These are phyloP conservation scores for Simmondsia chinensis DNA, from an alignment of 148 eudicot genomes.

Conservation along the genomic window DNA sequence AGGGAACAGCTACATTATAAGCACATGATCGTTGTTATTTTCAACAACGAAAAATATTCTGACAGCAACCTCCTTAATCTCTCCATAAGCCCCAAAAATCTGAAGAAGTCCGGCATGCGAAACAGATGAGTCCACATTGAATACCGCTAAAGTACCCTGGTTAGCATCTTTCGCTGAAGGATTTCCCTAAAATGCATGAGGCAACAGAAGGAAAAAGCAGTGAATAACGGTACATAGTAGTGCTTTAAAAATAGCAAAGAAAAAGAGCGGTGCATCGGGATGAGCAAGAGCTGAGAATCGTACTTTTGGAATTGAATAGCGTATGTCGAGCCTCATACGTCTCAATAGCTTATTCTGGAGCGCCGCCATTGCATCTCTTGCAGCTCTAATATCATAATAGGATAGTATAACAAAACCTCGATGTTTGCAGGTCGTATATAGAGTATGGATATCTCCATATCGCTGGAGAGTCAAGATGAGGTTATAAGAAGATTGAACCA, in stretches of 20 bases:
- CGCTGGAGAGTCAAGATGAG: constrained; percentile 30
- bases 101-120: constrained; percentile 48
- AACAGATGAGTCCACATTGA: constrained; percentile 53
- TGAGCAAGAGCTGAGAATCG: not conserved
- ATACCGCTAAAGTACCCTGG: constrained; percentile 51
- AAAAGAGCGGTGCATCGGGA: constrained; percentile 6
- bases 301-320: constrained; percentile 75
- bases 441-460: constrained; percentile 70
- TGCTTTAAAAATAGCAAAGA: no score
- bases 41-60: not conserved
- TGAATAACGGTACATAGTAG: not conserved
- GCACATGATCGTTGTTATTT: not conserved
- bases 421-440: constrained; percentile 74
- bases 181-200: constrained; percentile 32
- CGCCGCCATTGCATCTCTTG: constrained; percentile 61
- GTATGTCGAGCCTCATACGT: constrained; percentile 70
- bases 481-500: not conserved
- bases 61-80: constrained; percentile 52
- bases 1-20: constrained; percentile 6
- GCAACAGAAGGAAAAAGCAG: not conserved
- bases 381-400: constrained; percentile 76
- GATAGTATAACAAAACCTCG: constrained; percentile 79
- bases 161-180: constrained; percentile 55
- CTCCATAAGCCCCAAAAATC: constrained; percentile 67
- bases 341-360: constrained; percentile 64